Evolutionary conservation across 108 stramenopile species (phyloP).

Genomic region (Cyclostephanos tholiformis): DNA sequence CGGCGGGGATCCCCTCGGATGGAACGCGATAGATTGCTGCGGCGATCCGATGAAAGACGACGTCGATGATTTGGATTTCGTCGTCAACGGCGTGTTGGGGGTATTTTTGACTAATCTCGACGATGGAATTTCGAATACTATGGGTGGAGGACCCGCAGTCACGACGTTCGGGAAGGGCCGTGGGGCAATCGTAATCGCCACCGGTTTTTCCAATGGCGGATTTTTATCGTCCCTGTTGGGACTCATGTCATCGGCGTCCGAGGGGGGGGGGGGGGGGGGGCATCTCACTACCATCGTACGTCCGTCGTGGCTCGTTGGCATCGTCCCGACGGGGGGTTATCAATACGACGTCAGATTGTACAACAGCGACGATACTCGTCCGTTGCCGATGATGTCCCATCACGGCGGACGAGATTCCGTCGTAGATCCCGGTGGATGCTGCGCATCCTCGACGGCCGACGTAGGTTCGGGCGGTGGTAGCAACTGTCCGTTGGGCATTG

Average conservation of each 20-base stretch:
- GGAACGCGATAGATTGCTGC: slow-evolving; percentile 43
- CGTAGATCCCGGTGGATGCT: slow-evolving; percentile 42
- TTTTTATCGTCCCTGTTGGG: slow-evolving; percentile 44
- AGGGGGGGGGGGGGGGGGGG: background rate
- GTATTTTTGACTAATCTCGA: slow-evolving; percentile 17
- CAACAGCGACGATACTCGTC: slow-evolving; percentile 6
- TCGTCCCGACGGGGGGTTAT: slow-evolving; percentile 48
- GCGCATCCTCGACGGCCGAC: background rate
- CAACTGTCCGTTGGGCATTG: slow-evolving; percentile 36
- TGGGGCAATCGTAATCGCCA: slow-evolving; percentile 30
- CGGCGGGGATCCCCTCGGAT: slow-evolving; percentile 26
- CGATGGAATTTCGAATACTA: background rate
- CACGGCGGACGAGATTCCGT: slow-evolving; percentile 44
- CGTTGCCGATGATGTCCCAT: slow-evolving; percentile 38
- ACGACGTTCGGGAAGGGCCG: background rate
- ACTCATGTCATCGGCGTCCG: background rate
- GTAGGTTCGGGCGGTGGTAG: background rate
- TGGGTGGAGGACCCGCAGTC: background rate
- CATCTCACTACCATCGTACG: background rate
- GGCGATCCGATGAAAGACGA: slow-evolving; percentile 35
- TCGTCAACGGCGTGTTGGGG: slow-evolving; percentile 15
- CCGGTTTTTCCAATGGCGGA: slow-evolving; percentile 50
- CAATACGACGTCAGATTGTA: slow-evolving; percentile 35
- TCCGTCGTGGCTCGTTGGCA: slow-evolving; percentile 35
- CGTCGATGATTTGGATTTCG: slow-evolving; percentile 41